Evolutionary conservation across 139 green algal species (phyloP).

Genomic region (Chlamydomonas sp.): DNA sequence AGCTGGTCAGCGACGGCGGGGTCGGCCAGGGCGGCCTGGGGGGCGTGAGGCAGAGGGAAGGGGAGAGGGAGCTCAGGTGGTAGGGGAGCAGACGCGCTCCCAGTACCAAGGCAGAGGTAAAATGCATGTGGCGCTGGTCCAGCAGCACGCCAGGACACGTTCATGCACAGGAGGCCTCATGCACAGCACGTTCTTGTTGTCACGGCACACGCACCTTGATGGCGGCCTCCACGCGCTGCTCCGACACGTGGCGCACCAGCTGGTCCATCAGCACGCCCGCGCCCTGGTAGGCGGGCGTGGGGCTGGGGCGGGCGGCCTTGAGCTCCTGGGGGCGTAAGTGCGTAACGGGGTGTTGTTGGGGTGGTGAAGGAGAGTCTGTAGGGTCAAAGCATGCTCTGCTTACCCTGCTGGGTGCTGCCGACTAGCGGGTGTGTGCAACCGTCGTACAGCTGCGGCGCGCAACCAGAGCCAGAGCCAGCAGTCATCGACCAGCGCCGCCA

Average conservation of each 20-base stretch:
- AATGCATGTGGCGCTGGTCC: too few species aligned
- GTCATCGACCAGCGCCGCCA: too few species aligned
- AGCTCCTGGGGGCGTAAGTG: background rate
- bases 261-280: slow-evolving; percentile 12
- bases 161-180: too few species aligned
- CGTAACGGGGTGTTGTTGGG: background rate
- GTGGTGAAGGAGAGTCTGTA: too few species aligned
- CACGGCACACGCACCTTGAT: background rate
- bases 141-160: too few species aligned
- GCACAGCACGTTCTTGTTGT: too few species aligned
- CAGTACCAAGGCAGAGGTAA: background rate
- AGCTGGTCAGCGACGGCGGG: background rate
- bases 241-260: background rate
- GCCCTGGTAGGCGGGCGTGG: slow-evolving; percentile 2
- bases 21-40: background rate
- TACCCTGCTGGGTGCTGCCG: too few species aligned
- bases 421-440: too few species aligned
- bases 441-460: too few species aligned
- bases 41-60: background rate
- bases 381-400: too few species aligned
- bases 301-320: background rate
- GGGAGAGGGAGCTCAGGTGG: too few species aligned
- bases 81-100: background rate
- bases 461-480: too few species aligned
- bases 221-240: background rate